Evolutionary conservation across 345 rosid genomes (phyloP).

Genomic region (Balakata baccata): DNA sequence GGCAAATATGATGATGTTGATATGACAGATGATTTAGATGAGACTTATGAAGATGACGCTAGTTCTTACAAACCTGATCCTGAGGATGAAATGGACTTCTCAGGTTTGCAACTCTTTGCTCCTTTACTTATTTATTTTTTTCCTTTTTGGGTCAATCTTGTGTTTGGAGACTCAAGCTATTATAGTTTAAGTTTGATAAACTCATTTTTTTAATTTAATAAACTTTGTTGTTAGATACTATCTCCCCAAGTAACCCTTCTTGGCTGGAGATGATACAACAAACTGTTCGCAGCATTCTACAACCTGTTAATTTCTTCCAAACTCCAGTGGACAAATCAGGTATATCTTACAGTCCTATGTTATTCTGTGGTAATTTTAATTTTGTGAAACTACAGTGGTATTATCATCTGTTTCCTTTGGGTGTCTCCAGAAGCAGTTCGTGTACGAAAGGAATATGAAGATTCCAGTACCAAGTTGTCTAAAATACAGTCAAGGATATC

Average conservation of each 20-base stretch:
- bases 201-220: too few species aligned
- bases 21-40: conserved; percentile 48
- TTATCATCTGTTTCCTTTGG: conserved; percentile 21
- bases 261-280: conserved; percentile 84
- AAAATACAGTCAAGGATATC: conserved; percentile 85
- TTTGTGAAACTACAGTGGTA: not conserved
- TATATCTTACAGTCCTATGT: conserved; percentile 20
- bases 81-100: conserved; percentile 44
- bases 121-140: too few species aligned
- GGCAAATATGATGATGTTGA: conserved; percentile 41
- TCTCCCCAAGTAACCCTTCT: conserved; percentile 42
- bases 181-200: conserved; percentile 10
- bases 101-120: conserved; percentile 41
- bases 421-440: conserved; percentile 62
- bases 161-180: not conserved
- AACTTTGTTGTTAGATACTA: conserved; percentile 38
- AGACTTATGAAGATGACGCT: conserved; percentile 46
- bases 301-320: conserved; percentile 69
- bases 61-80: conserved; percentile 48
- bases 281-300: conserved; percentile 54
- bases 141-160: not conserved
- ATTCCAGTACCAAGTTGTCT: conserved; percentile 63
- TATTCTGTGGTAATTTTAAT: not conserved
- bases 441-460: conserved; percentile 78
- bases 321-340: conserved; percentile 78